Evolutionary conservation across 2,329 filamentous ascomycete species (phyloP), one percentile per base, ranked within the genome.

Genomic region (Aciculosporium take): DNA sequence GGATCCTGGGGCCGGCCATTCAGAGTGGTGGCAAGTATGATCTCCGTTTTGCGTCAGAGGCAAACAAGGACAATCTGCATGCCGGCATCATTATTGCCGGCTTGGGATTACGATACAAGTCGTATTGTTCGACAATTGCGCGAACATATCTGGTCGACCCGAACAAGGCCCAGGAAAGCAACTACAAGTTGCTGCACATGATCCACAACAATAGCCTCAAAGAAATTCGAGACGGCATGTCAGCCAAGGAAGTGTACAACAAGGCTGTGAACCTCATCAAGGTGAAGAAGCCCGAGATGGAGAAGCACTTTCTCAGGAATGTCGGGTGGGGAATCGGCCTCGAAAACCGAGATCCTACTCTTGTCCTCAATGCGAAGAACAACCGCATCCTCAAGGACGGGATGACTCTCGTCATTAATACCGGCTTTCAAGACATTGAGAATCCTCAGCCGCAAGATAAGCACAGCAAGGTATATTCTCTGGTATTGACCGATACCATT

Each of bases 1-100:
- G 91, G 89, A 84, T 85, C 32, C 76, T 94, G 45, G 84, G 84
- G 4, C 89, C 89, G 2, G 79, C 87, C 1, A 81, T 98, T 36
- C 89, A 98, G 66, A 96, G 88, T 55, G 91, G 93, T 51, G 91
- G 91, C 51, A 88, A 85, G 53, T 98, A 94, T 58, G 93, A 98
- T 54, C 67, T 98, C 24, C 84, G 83, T 53, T 81, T 94, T 53
- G 75, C 74, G 9, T 72, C 78, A 2, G 81, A 87, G 44, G 76
- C 87, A 8, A 87, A 93, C 57, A 78, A 85, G 53, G 88, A 85
- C 46, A 70, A 78, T 43, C 70, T 98, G 17, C 86, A 95, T 57
- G 80, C 89, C 0, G 93, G 91, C 30, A 86, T 95, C 52, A 98
- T 98, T 53, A 78, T 98, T 51, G 84, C 87, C 6, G 85, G 84